Base-by-base conservation (phyloP, 768 basidiomycete species). In the Serendipita sp. region DNA sequence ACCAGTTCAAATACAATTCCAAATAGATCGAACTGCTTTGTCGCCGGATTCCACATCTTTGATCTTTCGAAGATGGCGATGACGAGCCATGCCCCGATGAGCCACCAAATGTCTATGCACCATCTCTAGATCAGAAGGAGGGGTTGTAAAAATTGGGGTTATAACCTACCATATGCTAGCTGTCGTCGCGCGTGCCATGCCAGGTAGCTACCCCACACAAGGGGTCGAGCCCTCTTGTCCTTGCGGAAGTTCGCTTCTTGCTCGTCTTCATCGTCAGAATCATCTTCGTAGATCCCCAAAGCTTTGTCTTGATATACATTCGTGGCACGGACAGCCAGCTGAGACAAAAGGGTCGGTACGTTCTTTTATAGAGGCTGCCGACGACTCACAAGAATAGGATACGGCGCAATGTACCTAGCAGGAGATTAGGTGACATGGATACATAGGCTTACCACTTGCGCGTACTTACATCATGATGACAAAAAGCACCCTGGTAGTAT, bases 41-140 rank as follows among this genome's bases (percentile, higher is more conserved):
- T 48, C 41, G 33, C 42, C 11, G 58, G 24, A 28, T 56, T 63
- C 60, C 64, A 56, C 56, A 58, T 11, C 0, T 45, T 41, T 17
- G 11, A 51, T 34, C 42, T 31, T 13, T 58, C 53, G 53, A 58
- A 58, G 30, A 58, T 58, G 4, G 53, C 17, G 33, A 58, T n/a
- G 4, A 96, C 72, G 73, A 93, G 91, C 16, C 97, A 72, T 0
- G 90, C 91, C 11, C 89, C 71, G 0, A 76, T 87, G 24, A 98
- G 72, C 92, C 92, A 96, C 95, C 94, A 96, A 81, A 97, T 91
- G 72, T 96, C 94, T 50, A 30, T 9, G 45, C 17, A 22, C 14
- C 7, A 38, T 5, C 7, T 20, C 9, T 7, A 5, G 38, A 38
- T 38, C 14, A 38, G 38, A 38, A 38, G 14, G 38, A 38, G 5